Conservation (phyloP, 441 rosid species). For the Mallotus repandus region DNA sequence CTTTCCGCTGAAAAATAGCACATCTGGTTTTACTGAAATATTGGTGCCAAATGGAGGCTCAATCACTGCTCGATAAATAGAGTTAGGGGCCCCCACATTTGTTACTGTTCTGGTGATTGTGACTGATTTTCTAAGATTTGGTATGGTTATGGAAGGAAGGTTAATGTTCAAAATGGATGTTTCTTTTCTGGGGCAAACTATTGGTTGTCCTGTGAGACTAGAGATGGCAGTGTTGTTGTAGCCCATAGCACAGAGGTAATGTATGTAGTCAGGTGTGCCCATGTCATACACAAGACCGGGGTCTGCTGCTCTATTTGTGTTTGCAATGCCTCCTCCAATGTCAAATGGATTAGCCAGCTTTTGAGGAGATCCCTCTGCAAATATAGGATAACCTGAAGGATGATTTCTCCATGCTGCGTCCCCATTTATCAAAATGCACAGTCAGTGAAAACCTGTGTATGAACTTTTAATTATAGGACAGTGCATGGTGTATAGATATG, state of each 20-base stretch:
- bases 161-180: constrained; percentile 55
- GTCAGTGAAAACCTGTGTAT: constrained; percentile 28
- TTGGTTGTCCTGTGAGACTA: constrained; percentile 26
- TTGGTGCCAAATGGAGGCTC: constrained; percentile 33
- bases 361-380: constrained; percentile 51
- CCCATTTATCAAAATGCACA: background rate
- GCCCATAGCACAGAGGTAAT: constrained; percentile 72
- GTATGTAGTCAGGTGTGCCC: constrained; percentile 58
- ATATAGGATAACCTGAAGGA: constrained; percentile 40
- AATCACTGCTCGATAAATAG: constrained; percentile 31
- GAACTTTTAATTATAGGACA: constrained; percentile 61
- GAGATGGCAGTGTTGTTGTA: constrained; percentile 56
- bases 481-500: constrained; percentile 3
- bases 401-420: constrained; percentile 43
- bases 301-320: constrained; percentile 68
- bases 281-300: constrained; percentile 68
- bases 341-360: constrained; percentile 73
- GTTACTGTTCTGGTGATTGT: constrained; percentile 48
- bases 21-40: constrained; percentile 31
- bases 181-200: constrained; percentile 34
- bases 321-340: constrained; percentile 78
- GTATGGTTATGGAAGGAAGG: constrained; percentile 68
- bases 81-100: constrained; percentile 40
- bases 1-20: constrained; percentile 29
- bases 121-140: constrained; percentile 46